Conservation (phyloP, 2,329 filamentous ascomycete species). For the Verticillium zaregamsianum region DNA sequence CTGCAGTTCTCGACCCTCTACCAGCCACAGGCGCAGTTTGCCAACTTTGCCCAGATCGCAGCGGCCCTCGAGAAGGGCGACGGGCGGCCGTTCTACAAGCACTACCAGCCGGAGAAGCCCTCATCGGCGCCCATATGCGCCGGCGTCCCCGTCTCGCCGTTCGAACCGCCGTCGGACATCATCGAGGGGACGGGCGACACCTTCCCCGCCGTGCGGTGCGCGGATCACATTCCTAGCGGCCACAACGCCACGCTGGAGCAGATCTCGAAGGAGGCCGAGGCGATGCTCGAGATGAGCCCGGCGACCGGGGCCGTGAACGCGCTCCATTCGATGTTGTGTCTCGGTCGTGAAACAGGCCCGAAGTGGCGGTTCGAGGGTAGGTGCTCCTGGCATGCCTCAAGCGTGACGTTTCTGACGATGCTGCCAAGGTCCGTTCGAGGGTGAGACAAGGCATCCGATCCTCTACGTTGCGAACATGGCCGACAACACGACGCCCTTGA, state of each 20-base stretch:
- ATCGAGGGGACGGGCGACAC: conserved; percentile 33
- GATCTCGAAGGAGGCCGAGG: conserved; percentile 27
- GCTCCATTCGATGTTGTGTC: conserved; percentile 33
- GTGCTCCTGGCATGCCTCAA: conserved; percentile 4
- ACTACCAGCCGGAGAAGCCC: conserved; percentile 5
- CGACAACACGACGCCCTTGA: conserved; percentile 44
- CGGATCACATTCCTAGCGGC: conserved; percentile 26
- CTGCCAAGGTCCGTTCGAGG: conserved; percentile 18
- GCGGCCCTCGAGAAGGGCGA: conserved; percentile 38
- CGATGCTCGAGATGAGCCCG: conserved; percentile 30
- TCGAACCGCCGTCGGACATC: conserved; percentile 21
- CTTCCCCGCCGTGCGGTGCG: conserved; percentile 41
- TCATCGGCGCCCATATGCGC: conserved; percentile 22
- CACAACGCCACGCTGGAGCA: conserved; percentile 25
- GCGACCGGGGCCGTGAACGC: conserved; percentile 39
- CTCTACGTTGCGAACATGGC: conserved; percentile 39
- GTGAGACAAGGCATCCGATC: conserved; percentile 36
- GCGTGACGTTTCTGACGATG: no score
- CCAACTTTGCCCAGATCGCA: conserved; percentile 36
- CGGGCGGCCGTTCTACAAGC: conserved; percentile 36
- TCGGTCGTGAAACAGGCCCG: conserved; percentile 31
- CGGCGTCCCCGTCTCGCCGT: conserved; percentile 23
- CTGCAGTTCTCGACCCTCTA: conserved; percentile 40
- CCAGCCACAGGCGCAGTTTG: conserved; percentile 36
- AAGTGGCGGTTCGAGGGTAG: conserved; percentile 33